Conservation (phyloP, 768 basidiomycete species). For the Hygrophorus russula region DNA sequence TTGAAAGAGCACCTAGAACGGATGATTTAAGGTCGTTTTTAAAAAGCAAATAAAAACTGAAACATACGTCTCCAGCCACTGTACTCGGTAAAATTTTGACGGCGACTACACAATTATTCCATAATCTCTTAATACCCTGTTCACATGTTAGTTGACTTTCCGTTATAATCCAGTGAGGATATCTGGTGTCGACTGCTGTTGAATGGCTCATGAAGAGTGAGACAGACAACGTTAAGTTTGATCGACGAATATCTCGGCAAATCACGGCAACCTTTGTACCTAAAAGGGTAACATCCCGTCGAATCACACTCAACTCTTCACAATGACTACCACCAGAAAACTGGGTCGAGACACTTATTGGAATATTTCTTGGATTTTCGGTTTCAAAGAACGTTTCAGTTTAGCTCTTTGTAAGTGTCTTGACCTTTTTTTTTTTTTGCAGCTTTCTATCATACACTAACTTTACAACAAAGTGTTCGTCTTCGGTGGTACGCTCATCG, state of each 20-base stretch:
- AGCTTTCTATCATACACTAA: neutral
- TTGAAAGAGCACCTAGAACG: slow-evolving; percentile 8
- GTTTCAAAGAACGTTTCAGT: slow-evolving; percentile 15
- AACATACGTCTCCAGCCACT: neutral
- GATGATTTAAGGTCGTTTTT: neutral
- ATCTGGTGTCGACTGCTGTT: too few relatives aligned
- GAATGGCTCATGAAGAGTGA: too few relatives aligned
- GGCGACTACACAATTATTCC: slow-evolving; percentile 1
- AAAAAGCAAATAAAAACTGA: neutral
- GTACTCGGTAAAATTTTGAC: slow-evolving; percentile 4
- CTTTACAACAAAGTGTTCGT: slow-evolving; percentile 10
- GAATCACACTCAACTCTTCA: too few relatives aligned
- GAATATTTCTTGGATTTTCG: slow-evolving; percentile 15
- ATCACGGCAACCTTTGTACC: too few relatives aligned
- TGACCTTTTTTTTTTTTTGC: neutral
- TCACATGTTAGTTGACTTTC: neutral
- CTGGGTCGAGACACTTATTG: slow-evolving; percentile 10
- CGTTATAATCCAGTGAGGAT: neutral
- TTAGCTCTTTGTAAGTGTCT: slow-evolving; percentile 11
- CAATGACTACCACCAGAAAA: neutral
- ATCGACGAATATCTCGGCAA: too few relatives aligned
- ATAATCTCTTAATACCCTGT: neutral
- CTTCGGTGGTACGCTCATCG: slow-evolving; percentile 17
- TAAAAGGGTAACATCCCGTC: too few relatives aligned
- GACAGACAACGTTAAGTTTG: too few relatives aligned